phyloP scores from a whole-genome alignment of 1,284 basidiomycete genomes.

The Xerocomus alliaceus region DNA sequence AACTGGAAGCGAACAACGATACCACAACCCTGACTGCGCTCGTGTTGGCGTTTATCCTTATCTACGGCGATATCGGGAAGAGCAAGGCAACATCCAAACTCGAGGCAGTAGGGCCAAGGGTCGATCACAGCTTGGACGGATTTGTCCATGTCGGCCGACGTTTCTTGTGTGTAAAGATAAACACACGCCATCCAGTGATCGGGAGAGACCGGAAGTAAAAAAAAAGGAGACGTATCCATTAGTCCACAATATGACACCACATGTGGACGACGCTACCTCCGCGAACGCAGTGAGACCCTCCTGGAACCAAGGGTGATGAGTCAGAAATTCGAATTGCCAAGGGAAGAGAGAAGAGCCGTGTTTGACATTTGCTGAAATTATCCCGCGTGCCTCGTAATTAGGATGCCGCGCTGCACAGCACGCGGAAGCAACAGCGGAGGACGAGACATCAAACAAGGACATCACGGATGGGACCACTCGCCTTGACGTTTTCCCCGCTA shows the following conservation, averaged over 20 bases:
- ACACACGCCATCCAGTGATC: neutral
- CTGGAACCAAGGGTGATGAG: conserved; percentile 28
- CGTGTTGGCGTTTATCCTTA: neutral
- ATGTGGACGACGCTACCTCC: conserved; percentile 45
- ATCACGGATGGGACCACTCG: conserved; percentile 29
- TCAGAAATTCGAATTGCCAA: conserved; percentile 16
- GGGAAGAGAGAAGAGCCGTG: conserved; percentile 1
- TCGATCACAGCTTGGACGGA: conserved; percentile 61
- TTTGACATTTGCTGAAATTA: conserved; percentile 16
- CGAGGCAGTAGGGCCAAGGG: neutral
- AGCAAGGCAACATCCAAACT: neutral
- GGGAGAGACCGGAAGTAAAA: conserved; percentile 38
- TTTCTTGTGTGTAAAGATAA: conserved; percentile 49
- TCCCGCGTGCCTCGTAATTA: conserved; percentile 14
- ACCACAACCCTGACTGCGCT: too few relatives aligned
- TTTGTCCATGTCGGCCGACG: conserved; percentile 65
- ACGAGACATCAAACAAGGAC: neutral
- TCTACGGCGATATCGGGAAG: conserved; percentile 13
- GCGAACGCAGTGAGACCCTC: conserved; percentile 56
- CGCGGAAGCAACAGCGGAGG: neutral
- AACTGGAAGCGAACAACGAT: too few relatives aligned
- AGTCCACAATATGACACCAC: neutral
- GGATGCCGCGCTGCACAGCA: conserved; percentile 48
- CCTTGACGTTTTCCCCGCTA: conserved; percentile 76
- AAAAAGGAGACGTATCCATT: neutral